These are phyloP conservation scores for Salix dunnii DNA, from an alignment of 345 rosid genomes.

Conservation along the genomic window DNA sequence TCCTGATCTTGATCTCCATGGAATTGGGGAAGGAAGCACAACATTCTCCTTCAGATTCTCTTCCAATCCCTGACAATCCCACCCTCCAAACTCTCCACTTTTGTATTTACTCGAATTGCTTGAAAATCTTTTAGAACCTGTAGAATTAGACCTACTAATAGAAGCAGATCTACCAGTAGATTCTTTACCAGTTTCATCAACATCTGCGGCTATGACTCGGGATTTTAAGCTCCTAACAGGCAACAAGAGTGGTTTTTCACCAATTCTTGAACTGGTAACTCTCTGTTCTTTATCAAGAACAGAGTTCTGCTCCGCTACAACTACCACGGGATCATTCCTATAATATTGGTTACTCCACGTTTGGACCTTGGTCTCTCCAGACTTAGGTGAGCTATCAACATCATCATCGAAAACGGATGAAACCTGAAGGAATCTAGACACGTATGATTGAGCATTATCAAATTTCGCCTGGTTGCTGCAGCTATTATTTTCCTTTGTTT, in stretches of 20 bases:
- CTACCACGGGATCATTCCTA: conserved; percentile 54
- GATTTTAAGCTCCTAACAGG: conserved; percentile 84
- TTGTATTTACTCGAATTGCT: conserved; percentile 16
- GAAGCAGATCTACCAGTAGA: conserved; percentile 17
- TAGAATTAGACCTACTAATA: conserved; percentile 28
- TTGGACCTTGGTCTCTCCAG: conserved; percentile 45
- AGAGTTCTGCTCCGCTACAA: conserved; percentile 43
- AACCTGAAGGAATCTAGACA: conserved; percentile 75
- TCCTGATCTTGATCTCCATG: conserved; percentile 92
- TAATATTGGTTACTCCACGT: conserved; percentile 76
- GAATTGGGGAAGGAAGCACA: conserved; percentile 93
- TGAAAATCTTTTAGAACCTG: conserved; percentile 40
- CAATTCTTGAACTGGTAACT: conserved; percentile 24
- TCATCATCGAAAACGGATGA: conserved; percentile 88
- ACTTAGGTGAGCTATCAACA: conserved; percentile 28
- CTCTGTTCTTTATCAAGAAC: conserved; percentile 36
- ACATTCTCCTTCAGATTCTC: conserved; percentile 34
- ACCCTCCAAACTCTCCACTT: conserved; percentile 23
- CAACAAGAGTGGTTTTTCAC: conserved; percentile 70
- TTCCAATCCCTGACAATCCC: conserved; percentile 25
- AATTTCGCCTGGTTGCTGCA: conserved; percentile 25
- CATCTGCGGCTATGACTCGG: conserved; percentile 38
- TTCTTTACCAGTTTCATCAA: conserved; percentile 20
- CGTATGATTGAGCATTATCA: conserved; percentile 58
- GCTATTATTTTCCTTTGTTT: conserved; percentile 34